Base-by-base conservation (phyloP, 257 asterid species). In the Nicotiana otophora region DNA sequence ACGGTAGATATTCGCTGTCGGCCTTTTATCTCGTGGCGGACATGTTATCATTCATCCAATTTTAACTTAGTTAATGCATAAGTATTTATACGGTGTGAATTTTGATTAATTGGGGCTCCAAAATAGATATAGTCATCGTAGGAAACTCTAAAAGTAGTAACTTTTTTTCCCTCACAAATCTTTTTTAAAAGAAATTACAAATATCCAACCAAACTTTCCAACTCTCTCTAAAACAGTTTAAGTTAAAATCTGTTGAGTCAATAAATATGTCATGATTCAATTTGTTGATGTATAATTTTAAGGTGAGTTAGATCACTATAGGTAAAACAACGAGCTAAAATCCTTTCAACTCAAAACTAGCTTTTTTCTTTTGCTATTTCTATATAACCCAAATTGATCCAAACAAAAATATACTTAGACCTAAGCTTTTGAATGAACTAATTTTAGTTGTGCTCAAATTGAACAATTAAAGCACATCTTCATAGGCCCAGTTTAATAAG, bases 21-120 rank as follows among this genome's bases (percentile, higher is more conserved):
- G 80, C 80, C 42, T 74, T 74, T 74, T 23, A 48, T 48, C 17
- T 74, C 62, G 62, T 74, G 63, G 62, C 62, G 62, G 61, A 74
- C 80, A 74, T 28, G 62, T 14, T 7, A 74, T 74, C 62, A 74
- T 72, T 46, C 14, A 23, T 0, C 61, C 39, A 4, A 5, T 46
- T 46, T 1, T 48, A 46, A 23, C 39, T 6, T 4, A 17, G 62
- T 57, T 57, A 17, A 55, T 55, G 20, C 42, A 36, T 5, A 36
- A 5, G 7, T 36, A 5, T 36, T 36, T 36, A 36, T 23, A 23
- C 9, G 2, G 2, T 36, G 2, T 2, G 46, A 39, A 39, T 1
- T 39, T 39, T 1, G 10, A 39, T 39, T 39, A 36, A 36, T 36
- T 36, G 8, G 1, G 42, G 42, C 8, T 36, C 7, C 0, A 5